A percentile compares a stretch with the other conserved stretches of the same genome.
Conservation (phyloP, 805 yeast genomes). For the Starmerella etchellsii region DNA sequence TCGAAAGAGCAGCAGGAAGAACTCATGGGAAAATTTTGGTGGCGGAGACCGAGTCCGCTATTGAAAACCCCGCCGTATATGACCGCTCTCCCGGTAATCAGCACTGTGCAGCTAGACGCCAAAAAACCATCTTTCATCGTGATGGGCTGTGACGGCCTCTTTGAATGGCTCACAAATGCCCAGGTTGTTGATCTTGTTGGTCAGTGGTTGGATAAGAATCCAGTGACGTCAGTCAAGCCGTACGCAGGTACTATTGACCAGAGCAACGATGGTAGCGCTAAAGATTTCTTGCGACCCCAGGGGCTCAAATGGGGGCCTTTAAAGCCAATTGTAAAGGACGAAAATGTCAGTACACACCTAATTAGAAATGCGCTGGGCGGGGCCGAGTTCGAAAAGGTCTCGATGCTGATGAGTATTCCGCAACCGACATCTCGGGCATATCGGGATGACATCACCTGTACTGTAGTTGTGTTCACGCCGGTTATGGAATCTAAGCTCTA, state of each 20-base stretch:
- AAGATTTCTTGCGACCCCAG: constrained; percentile 40
- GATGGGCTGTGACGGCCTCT: constrained; percentile 86
- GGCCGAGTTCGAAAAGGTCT: constrained; percentile 72
- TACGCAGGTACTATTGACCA: constrained; percentile 33
- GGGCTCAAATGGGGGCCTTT: constrained; percentile 15
- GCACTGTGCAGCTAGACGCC: constrained; percentile 62
- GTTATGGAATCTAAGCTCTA: constrained; percentile 2
- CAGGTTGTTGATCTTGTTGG: constrained; percentile 85
- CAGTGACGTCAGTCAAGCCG: constrained; percentile 26
- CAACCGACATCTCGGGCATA: constrained; percentile 78
- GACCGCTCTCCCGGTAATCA: constrained; percentile 85
- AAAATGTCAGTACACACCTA: constrained; percentile 79
- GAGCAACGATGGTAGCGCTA: constrained; percentile 30
- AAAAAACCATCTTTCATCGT: constrained; percentile 70
- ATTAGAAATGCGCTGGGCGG: constrained; percentile 86
- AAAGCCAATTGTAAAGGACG: constrained; percentile 46
- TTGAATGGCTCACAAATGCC: constrained; percentile 82
- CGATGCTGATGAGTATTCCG: constrained; percentile 82
- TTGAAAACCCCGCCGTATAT: constrained; percentile 87
- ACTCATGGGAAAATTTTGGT: constrained; percentile 61
- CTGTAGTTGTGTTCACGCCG: constrained; percentile 65
- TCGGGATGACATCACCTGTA: constrained; percentile 89
- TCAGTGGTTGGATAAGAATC: constrained; percentile 74
- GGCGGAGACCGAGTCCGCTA: constrained; percentile 51
- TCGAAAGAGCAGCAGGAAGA: constrained; percentile 56